Base-by-base conservation (phyloP, 2,329 filamentous ascomycete species). In the Huntiella omanensis region DNA sequence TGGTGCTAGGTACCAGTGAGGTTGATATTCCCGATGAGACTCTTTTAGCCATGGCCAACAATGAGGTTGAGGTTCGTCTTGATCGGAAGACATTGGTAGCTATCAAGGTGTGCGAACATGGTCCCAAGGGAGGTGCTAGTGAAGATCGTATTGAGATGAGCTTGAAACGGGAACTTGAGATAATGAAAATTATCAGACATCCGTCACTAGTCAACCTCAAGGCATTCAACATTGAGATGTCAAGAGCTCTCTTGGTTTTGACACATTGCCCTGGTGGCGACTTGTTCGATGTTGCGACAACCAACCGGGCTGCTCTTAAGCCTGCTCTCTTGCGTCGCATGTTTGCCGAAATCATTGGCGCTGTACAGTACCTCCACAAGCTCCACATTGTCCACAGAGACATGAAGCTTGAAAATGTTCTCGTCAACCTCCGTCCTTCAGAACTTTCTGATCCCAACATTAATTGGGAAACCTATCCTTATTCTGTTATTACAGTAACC, bases 341-440 rank as follows among this genome's bases (percentile, higher is more conserved):
- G 48, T 95, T 95, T 60, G 72, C 87, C 11, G 91, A 98, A 60
- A 62, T 96, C 52, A 78, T 96, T 17, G 78, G 75, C 51, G 91
- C 88, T 0, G 80, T 93, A 33, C 73, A 71, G 49, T 95, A 96
- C 64, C 67, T 98, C 42, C 91, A 98, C 61, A 68, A 75, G 46
- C 69, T 83, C 55, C 79, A 75, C 54, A 94, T 98, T 58, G 88
- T 96, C 46, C 91, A 98, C 59, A 77, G 91, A 50, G 91, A 98
- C 61, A 92, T 98, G 62, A 98, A 98, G 64, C 77, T 98, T 49
- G 91, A 98, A 68, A 85, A 96, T 60, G 84, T 95, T 37, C 77
- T 98, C 28, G 81, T 96, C 55, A 96, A 94, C 58, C 69, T 94
- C 41, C 75, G 81, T 0, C 66, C 74, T 4, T 58, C 72, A 22